Conservation (phyloP, 2,329 filamentous ascomycete species). For the Diplodia seriata region DNA sequence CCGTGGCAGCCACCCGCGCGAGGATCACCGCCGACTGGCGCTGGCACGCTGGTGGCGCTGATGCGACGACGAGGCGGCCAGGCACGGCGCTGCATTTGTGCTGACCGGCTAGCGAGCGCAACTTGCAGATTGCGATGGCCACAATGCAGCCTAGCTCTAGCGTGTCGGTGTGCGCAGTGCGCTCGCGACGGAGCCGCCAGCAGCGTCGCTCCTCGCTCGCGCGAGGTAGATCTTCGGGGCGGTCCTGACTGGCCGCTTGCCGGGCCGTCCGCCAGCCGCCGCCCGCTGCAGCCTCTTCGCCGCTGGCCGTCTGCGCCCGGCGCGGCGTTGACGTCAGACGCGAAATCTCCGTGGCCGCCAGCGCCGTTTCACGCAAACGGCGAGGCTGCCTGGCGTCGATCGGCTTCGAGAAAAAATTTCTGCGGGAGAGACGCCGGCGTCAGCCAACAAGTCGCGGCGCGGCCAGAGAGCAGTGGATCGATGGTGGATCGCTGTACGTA, state of each 20-base stretch:
- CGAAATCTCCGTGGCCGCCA: background rate
- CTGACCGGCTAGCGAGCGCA: slow-evolving; percentile 7
- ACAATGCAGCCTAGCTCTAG: slow-evolving; percentile 6
- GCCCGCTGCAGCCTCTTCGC: background rate
- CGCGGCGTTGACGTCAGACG: slow-evolving; percentile 15
- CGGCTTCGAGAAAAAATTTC: slow-evolving; percentile 22
- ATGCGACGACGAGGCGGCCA: background rate
- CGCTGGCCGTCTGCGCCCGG: background rate
- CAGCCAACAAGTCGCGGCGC: slow-evolving; percentile 9
- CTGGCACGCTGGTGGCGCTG: background rate
- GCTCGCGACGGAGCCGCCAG: background rate
- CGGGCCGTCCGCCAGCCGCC: slow-evolving; percentile 11
- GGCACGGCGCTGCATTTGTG: slow-evolving; percentile 24
- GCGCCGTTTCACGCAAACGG: slow-evolving; percentile 13
- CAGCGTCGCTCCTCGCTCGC: slow-evolving; percentile 21
- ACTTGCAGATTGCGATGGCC: slow-evolving; percentile 17
- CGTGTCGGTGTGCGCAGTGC: slow-evolving; percentile 11
- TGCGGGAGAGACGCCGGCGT: background rate
- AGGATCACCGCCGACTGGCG: slow-evolving; percentile 20
- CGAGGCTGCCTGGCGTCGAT: slow-evolving; percentile 7
- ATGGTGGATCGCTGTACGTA: slow-evolving; percentile 26
- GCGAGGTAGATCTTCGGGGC: slow-evolving; percentile 11
- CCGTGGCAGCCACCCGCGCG: slow-evolving; percentile 20
- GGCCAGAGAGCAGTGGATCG: slow-evolving; percentile 16
- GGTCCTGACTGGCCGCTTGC: background rate